Base-by-base conservation (phyloP, 306 rosid species). In the Medicago lupulina region DNA sequence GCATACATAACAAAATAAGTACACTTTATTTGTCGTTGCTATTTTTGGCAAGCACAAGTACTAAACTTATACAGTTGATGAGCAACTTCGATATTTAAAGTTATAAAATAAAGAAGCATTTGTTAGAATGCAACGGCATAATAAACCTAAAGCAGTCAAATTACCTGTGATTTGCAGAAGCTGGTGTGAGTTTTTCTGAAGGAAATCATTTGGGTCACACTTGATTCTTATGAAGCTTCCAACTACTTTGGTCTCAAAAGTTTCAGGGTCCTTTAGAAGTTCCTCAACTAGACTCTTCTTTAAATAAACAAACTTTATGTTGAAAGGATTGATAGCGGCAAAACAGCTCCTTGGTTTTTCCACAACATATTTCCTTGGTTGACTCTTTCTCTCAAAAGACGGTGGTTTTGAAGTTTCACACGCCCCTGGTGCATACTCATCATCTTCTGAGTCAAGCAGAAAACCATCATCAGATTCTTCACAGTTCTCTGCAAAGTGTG, bases 101-200 rank as follows among this genome's bases (percentile, higher is more conserved):
- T 13, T 44, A 46, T 51, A 14, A 53, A 46, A 39, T 21, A 41
- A 61, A 66, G 13, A 67, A 71, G 55, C 84, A 41, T 65, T 36
- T 65, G 65, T 25, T 43, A 46, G 63, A 68, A 69, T 34, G 66
- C 57, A 71, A 74, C 39, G 55, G 6, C 74, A 62, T 44, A 68
- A 57, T 53, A 38, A 25, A 25, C 43, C 31, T 25, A 81, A 38
- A 49, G 50, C 16, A 74, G 64, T 36, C 53, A 69, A 58, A 69
- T 70, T 79, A 92, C 97, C 91, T 73, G 85, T 82, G 65, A 93
- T 89, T 81, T 87, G 98, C 70, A 91, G 86, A 28, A 93, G 96
- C 83, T 76, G 87, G 80, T 91, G 90, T 64, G 96, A 85, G 73
- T 91, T 87, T 72, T 83, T 93, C 90, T 88, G 98, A 70, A 83